Evolutionary conservation across 495 filamentous ascomycete genomes (phyloP), one percentile per base, ranked within the genome.

Genomic region (Pyrenula massariospora): DNA sequence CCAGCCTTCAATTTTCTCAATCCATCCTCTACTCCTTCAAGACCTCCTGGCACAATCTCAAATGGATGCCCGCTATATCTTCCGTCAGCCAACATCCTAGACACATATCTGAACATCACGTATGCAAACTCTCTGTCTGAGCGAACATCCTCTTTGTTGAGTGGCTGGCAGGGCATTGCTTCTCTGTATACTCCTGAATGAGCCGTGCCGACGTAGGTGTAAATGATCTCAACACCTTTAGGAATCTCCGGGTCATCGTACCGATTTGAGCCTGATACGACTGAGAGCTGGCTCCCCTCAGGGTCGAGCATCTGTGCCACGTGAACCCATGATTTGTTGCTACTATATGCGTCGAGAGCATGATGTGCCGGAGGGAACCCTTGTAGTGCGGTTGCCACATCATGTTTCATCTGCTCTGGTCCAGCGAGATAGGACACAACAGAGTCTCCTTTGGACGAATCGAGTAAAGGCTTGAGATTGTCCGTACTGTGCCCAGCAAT

Each of bases 381-480:
- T 15, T 42, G 5, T 42, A 42, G 15, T 42, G 31, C 31, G 8
- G 8, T 15, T 15, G 31, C 31, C 5, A 42, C 63, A 1, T 63
- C 61, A 2, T 57, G 31, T 10, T 57, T 59, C 2, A 68, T 54
- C 0, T 62, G 62, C 2, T 63, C 60, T n/a, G 63, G 63, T 15
- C 65, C 68, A 8, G 31, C 5, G 31, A 42, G 5, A 42, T 42
- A 91, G 69, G 90, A 86, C 54, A 91, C 60, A 19, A 90, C 70
- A 0, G 71, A 65, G 62, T 92, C 88, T 52, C 88, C 87, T 64
- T 85, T 86, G 55, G 60, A 60, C 36, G 63, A 63, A 63, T 86
- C 82, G 48, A 92, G 74, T 31, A 89, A 65, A 0, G 61, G 66
- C 63, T 81, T 73, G 0, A 89, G 82, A 60, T 78, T 80, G 3